Conservation (phyloP, 768 basidiomycete species). For the Strobilomyces echinocephalus region DNA sequence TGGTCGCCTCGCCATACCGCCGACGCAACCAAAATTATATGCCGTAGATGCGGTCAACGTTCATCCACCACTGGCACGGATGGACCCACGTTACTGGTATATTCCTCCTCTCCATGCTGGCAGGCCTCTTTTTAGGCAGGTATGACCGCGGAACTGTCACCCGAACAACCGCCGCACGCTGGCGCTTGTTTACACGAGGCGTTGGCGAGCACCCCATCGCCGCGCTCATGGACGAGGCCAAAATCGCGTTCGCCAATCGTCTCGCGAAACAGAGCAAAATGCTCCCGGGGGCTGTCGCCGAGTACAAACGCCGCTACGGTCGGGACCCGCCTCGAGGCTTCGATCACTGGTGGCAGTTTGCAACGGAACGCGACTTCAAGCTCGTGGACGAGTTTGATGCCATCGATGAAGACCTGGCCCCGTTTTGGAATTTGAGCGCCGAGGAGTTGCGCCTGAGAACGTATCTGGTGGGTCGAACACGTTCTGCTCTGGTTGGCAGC, state of each 20-base stretch:
- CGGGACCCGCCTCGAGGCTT: constrained; percentile 86
- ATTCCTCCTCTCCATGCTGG: constrained; percentile 46
- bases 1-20: not conserved
- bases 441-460: constrained; percentile 67
- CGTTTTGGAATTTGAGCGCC: constrained; percentile 76
- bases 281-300: constrained; percentile 69
- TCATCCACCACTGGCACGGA: constrained; percentile 22
- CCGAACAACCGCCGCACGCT: not conserved
- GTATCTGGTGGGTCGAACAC: constrained; percentile 40
- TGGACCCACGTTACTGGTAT: constrained; percentile 41
- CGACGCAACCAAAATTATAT: too few relatives aligned
- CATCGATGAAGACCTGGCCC: constrained; percentile 69
- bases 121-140: constrained; percentile 44
- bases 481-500: not conserved
- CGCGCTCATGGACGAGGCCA: constrained; percentile 77
- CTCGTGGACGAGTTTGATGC: constrained; percentile 90
- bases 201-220: constrained; percentile 74
- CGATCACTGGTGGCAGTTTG: constrained; percentile 86
- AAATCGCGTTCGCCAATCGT: constrained; percentile 60
- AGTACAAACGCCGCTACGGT: constrained; percentile 76
- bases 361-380: constrained; percentile 61
- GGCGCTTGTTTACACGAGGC: constrained; percentile 17
- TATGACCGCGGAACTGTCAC: constrained; percentile 10
- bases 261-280: constrained; percentile 76
- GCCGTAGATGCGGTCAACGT: too few relatives aligned